Base-by-base conservation (phyloP, 805 yeast genomes). In the Spathaspora sp. region DNA sequence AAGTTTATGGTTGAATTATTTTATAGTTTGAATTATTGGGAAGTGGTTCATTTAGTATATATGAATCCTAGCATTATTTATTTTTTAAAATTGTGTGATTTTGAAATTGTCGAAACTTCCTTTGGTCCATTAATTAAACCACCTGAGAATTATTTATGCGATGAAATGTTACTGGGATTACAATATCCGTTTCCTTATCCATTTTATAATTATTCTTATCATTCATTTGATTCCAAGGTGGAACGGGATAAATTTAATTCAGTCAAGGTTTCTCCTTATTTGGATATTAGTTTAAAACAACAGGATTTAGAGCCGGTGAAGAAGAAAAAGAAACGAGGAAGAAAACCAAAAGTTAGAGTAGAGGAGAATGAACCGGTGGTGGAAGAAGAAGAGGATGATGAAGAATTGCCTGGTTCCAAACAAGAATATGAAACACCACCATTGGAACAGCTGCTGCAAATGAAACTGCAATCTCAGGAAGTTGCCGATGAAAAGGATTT, bases 141-240 rank as follows among this genome's bases (percentile, higher is more conserved):
- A 2, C 79, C 79, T 0, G 60, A 60, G 28, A 73, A 72, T 55
- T 71, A 60, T 53, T 52, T 73, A 53, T 64, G 60, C 35, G 65
- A 65, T 47, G 60, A 65, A 20, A 64, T 75, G 69, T 60, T 67
- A 42, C 69, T 65, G 52, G 79, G 78, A 1, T 69, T 72, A 48
- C 74, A 70, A 50, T 75, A 70, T 53, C 77, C 78, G 20, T 73
- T 70, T 52, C 79, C 79, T 6, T 75, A 68, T 52, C 78, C 79
- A 35, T 75, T 73, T 52, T 75, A 74, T 59, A 74, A 74, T 50
- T 75, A 65, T 57, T 72, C 77, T 6, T 73, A 71, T 57, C 79
- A 75, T 54, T 59, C 72, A 3, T 58, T 69, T 42, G 64, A 67
- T 42, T 62, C 68, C 2, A 58, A 60, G 17, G 56, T 64, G 6